Conservation (phyloP, 2,329 filamentous ascomycete species). For the Epichloe elymi region DNA sequence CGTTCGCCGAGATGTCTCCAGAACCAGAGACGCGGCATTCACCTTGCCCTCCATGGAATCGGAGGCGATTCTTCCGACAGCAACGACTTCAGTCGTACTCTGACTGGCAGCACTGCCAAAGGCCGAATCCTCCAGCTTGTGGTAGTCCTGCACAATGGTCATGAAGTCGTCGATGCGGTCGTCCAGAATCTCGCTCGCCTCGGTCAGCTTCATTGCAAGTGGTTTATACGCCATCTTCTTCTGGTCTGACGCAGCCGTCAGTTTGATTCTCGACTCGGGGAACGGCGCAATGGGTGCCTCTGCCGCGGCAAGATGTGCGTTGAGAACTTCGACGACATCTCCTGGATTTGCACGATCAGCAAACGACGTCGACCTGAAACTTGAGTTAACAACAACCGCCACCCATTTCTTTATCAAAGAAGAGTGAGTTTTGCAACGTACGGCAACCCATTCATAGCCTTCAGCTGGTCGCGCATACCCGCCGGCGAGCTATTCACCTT, state of each 20-base stretch:
- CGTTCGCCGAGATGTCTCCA: constrained; percentile 76
- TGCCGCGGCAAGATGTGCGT: constrained; percentile 54
- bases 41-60: constrained; percentile 78
- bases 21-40: constrained; percentile 70
- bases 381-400: background rate
- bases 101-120: constrained; percentile 82
- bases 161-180: constrained; percentile 89
- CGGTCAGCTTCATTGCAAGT: constrained; percentile 86
- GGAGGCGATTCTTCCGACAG: constrained; percentile 81
- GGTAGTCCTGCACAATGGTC: constrained; percentile 56
- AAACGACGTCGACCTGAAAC: constrained; percentile 35
- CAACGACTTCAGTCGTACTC: constrained; percentile 75
- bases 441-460: constrained; percentile 16
- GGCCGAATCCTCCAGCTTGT: constrained; percentile 62
- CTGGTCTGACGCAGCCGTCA: constrained; percentile 75
- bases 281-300: constrained; percentile 61
- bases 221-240: constrained; percentile 88
- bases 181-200: constrained; percentile 85
- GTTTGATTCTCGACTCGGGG: constrained; percentile 64
- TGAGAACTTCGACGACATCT: constrained; percentile 72
- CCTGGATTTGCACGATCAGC: constrained; percentile 66
- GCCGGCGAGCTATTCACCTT: constrained; percentile 21
- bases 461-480: constrained; percentile 21
- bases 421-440: constrained; percentile 9
- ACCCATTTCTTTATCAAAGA: background rate